phyloP scores from a whole-genome alignment of 495 filamentous ascomycete species.

The Penicillium psychrofluorescens region DNA sequence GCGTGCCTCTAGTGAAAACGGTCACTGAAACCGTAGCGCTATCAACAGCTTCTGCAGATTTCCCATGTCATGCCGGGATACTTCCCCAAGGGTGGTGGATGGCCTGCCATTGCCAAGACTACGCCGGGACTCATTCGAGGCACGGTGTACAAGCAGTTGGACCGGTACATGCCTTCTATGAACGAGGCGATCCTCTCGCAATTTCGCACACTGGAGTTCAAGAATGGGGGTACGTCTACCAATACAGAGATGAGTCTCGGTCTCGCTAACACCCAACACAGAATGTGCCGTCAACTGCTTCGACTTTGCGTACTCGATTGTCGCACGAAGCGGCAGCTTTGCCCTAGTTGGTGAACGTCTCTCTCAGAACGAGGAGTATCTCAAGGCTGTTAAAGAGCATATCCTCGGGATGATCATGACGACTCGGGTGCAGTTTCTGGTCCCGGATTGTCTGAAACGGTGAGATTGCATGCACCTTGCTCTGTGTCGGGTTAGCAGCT shows the following conservation, averaged over 20 bases:
- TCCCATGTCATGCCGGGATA: conserved; percentile 23
- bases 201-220: conserved; percentile 3
- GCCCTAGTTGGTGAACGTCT: conserved; percentile 15
- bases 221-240: conserved; percentile 4
- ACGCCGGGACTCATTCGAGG: conserved; percentile 18
- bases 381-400: conserved; percentile 18
- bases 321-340: conserved; percentile 17
- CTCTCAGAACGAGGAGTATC: conserved; percentile 14
- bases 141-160: conserved; percentile 12
- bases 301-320: conserved; percentile 19
- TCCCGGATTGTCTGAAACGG: conserved; percentile 15
- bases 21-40: neutral
- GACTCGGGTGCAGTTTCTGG: conserved; percentile 15
- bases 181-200: conserved; percentile 14
- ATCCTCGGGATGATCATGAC: conserved; percentile 21
- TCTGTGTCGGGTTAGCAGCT: too few species aligned
- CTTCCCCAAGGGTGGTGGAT: conserved; percentile 13
- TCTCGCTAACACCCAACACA: neutral
- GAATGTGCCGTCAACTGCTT: conserved; percentile 14
- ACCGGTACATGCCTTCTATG: conserved; percentile 16
- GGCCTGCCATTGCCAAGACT: conserved; percentile 19
- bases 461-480: neutral
- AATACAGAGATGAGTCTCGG: neutral
- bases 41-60: conserved; percentile 14
- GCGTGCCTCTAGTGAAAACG: neutral